Evolutionary conservation across 305 asterid genomes (phyloP), one percentile per base, ranked within the genome.

Genomic region (Euphrasia arctica): DNA sequence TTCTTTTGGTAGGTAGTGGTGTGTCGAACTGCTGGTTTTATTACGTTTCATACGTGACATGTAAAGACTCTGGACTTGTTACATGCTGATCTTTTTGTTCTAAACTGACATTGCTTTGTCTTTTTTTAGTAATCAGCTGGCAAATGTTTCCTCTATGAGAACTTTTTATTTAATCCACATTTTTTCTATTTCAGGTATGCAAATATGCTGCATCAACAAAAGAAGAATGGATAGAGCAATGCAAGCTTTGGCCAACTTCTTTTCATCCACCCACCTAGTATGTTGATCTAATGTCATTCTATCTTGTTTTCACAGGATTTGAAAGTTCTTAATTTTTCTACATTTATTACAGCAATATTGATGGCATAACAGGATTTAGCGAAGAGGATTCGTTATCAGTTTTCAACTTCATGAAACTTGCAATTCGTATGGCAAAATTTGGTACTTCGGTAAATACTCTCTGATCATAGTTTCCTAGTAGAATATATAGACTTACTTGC

Each of bases 171-270:
- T 18, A 18, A 18, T 18, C 22, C 41, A 27, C 51, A 54, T 70
- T 28, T 59, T 36, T 54, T 39, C 10, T 60, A 28, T 63, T 65
- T 51, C 76, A 89, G 95, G 93, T 89, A 9, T 84, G 91, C 80
- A 84, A 78, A 73, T 77, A 87, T 83, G 97, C 96, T 58, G 95
- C 97, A 54, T 69, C 70, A 32, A 84, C 95, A 39, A 90, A 90
- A 79, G 96, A 87, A 84, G 98, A 85, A 77, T 90, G 98, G 98
- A 87, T 80, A 66, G 98, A 84, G 71, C 98, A 92, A 60, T 90
- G 96, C 91, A 85, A 90, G 77, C 61, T 85, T 62, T 92, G 98
- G 98, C 97, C 97, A 58, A 90, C 98, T 27, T 92, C 98, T 52
- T 92, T 81, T 34, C 98, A 92, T 66, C 97, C 95, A 28, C 96